A percentile compares a stretch with the other conserved stretches of the same genome.
phyloP scores from a whole-genome alignment of 768 basidiomycete species.

The Grammothele lineata region DNA sequence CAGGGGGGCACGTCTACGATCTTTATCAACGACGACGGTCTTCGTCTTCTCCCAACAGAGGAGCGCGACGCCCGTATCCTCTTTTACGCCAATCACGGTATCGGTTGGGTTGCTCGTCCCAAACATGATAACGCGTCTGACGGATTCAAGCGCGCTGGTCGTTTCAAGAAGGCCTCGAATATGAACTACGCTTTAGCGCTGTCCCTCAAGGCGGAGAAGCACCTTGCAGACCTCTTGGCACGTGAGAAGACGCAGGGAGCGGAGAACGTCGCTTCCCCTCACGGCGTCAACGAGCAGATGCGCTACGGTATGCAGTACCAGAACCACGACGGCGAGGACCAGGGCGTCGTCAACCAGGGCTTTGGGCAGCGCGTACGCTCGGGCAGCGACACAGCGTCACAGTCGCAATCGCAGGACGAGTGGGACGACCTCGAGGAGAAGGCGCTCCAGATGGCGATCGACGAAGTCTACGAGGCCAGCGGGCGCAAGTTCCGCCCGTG shows the following conservation, averaged over 20 bases:
- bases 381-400: slow-evolving; percentile 17
- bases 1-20: slow-evolving; percentile 60
- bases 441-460: slow-evolving; percentile 46
- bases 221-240: slow-evolving; percentile 27
- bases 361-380: slow-evolving; percentile 15
- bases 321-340: slow-evolving; percentile 60
- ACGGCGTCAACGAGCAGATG: slow-evolving; percentile 28
- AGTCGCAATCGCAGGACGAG: slow-evolving; percentile 8
- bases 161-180: slow-evolving; percentile 47
- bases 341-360: slow-evolving; percentile 30
- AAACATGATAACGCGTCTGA: slow-evolving; percentile 38
- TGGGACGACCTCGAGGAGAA: slow-evolving; percentile 43
- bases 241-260: slow-evolving; percentile 16
- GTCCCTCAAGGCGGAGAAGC: slow-evolving; percentile 31
- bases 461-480: slow-evolving; percentile 42
- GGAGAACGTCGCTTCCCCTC: slow-evolving; percentile 17
- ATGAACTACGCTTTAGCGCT: slow-evolving; percentile 41
- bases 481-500: slow-evolving; percentile 27
- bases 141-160: slow-evolving; percentile 48
- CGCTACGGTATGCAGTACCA: slow-evolving; percentile 65
- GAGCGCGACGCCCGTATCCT: slow-evolving; percentile 44
- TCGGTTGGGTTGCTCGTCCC: slow-evolving; percentile 60
- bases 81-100: slow-evolving; percentile 53
- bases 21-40: slow-evolving; percentile 60
- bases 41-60: slow-evolving; percentile 41